phyloP scores from a whole-genome alignment of 1,284 basidiomycete species.

The Polyporus tsugae region DNA sequence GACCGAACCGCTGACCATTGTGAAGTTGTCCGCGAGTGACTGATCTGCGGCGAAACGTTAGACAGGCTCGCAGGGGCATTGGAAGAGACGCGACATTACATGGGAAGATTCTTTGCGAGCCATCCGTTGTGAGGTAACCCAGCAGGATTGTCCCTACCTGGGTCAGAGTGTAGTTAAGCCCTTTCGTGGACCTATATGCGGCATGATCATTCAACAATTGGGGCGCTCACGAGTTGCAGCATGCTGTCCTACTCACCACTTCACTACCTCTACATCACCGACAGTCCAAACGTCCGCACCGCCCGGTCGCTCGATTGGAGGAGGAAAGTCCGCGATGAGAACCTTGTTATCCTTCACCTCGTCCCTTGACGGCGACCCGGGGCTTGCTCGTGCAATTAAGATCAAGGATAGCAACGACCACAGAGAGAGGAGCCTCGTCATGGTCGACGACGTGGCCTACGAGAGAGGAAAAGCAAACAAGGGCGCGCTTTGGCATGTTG shows the following conservation, averaged over 20 bases:
- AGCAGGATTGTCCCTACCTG: conserved; percentile 6
- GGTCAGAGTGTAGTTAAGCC: background rate
- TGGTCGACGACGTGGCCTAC: background rate
- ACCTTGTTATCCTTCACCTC: background rate
- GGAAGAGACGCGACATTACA: background rate
- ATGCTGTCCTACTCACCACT: conserved; percentile 1
- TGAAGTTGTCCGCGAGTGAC: background rate
- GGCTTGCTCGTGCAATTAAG: background rate
- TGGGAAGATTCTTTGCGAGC: background rate
- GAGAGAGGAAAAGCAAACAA: background rate
- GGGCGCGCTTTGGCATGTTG: background rate
- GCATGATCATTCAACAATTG: background rate
- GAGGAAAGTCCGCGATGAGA: conserved; percentile 5
- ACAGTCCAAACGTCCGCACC: conserved; percentile 3
- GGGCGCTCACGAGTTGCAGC: background rate
- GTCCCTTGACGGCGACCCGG: background rate
- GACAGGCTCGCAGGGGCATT: background rate
- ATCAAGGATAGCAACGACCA: background rate
- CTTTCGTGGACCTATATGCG: conserved; percentile 7
- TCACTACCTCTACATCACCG: conserved; percentile 1
- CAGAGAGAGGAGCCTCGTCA: background rate
- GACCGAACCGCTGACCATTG: background rate
- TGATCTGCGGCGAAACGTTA: background rate
- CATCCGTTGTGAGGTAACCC: background rate
- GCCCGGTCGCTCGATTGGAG: conserved; percentile 1